Conservation (phyloP, 2,329 filamentous ascomycete species). For the Sclerotinia minor region DNA sequence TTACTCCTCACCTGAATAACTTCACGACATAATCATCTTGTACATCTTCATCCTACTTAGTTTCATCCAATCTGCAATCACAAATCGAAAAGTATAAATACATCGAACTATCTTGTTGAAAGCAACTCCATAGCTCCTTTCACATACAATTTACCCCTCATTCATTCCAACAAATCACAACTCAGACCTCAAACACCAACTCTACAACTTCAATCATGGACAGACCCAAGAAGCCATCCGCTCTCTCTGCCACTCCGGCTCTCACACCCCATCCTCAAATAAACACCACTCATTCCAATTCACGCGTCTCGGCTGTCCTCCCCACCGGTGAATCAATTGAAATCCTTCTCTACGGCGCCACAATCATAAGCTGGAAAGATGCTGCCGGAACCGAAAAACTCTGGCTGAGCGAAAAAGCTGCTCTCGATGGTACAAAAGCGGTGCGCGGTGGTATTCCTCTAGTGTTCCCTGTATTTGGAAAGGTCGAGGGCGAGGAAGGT, state of each 20-base stretch:
- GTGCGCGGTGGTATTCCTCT: constrained; percentile 90
- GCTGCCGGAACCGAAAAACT: constrained; percentile 76
- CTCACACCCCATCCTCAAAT: constrained; percentile 75
- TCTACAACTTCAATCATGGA: constrained; percentile 60
- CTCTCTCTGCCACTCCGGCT: constrained; percentile 71
- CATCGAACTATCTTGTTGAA: constrained; percentile 2
- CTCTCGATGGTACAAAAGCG: constrained; percentile 82
- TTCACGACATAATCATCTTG: neutral
- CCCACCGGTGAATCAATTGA: constrained; percentile 85
- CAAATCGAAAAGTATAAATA: neutral
- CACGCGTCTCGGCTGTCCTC: constrained; percentile 74
- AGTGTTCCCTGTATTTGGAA: constrained; percentile 94
- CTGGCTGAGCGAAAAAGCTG: constrained; percentile 78
- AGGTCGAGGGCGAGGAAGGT: constrained; percentile 71
- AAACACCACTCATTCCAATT: constrained; percentile 68
- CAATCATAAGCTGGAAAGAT: constrained; percentile 90
- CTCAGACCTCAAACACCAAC: constrained; percentile 19
- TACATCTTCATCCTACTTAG: neutral
- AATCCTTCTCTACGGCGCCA: constrained; percentile 87
- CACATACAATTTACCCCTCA: constrained; percentile 21
- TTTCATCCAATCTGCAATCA: neutral
- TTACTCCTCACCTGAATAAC: constrained; percentile 15
- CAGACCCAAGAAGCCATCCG: constrained; percentile 78
- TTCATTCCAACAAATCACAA: neutral
- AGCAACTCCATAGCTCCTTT: neutral